Evolutionary conservation across 495 filamentous ascomycete species (phyloP).

Genomic region (Hyaloscypha finlandica): DNA sequence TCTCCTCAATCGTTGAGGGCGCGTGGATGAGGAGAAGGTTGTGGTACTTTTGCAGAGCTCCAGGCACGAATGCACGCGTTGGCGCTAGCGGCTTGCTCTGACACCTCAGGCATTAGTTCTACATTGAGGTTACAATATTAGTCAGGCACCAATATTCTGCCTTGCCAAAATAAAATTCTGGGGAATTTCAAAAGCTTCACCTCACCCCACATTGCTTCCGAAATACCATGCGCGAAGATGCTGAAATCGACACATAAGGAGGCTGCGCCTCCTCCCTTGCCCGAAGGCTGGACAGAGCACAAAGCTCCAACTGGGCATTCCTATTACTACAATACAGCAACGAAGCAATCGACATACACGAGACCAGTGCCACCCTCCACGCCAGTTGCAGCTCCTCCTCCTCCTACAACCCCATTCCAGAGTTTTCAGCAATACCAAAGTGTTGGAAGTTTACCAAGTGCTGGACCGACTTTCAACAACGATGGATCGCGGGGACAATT

Average conservation of each 20-base stretch:
- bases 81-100: constrained; percentile 6
- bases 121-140: too few species aligned
- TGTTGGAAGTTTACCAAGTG: constrained; percentile 39
- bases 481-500: constrained; percentile 32
- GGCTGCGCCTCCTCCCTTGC: constrained; percentile 57
- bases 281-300: constrained; percentile 88
- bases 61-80: constrained; percentile 30
- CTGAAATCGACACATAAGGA: constrained; percentile 66
- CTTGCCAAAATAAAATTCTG: constrained; percentile 13
- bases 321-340: constrained; percentile 87
- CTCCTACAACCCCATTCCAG: constrained; percentile 36
- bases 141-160: constrained; percentile 7
- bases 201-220: not conserved
- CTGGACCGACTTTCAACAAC: constrained; percentile 44
- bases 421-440: constrained; percentile 48
- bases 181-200: constrained; percentile 2
- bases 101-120: not conserved
- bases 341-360: constrained; percentile 85
- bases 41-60: constrained; percentile 23
- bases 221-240: constrained; percentile 41
- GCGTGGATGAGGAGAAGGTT: constrained; percentile 8
- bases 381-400: constrained; percentile 16
- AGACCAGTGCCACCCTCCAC: constrained; percentile 53
- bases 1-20: not conserved
- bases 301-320: constrained; percentile 85